phyloP scores from a whole-genome alignment of 495 filamentous ascomycete species.

The Lentithecium fluviatile region DNA sequence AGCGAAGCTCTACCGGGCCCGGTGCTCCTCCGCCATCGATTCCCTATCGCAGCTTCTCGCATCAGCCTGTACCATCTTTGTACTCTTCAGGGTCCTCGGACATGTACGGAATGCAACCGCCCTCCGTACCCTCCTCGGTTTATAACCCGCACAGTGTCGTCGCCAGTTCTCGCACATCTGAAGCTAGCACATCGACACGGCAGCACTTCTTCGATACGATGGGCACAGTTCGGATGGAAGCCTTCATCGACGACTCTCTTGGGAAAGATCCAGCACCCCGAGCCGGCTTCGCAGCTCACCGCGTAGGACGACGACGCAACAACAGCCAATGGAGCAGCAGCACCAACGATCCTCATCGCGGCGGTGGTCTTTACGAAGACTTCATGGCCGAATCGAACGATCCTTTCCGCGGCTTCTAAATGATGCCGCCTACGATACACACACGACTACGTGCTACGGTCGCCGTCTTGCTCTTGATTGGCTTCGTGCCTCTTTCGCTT shows the following conservation, averaged over 20 bases:
- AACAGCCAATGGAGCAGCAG: constrained; percentile 38
- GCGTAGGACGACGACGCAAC: constrained; percentile 31
- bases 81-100: constrained; percentile 38
- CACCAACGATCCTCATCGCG: constrained; percentile 32
- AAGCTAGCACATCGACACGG: constrained; percentile 39
- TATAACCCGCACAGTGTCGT: constrained; percentile 35
- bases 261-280: constrained; percentile 24
- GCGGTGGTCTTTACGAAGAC: constrained; percentile 34
- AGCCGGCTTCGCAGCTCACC: constrained; percentile 2
- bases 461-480: not conserved
- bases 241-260: constrained; percentile 69
- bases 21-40: constrained; percentile 56
- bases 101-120: constrained; percentile 37
- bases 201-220: constrained; percentile 72
- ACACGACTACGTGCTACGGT: constrained; percentile 3
- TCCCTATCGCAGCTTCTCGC: constrained; percentile 74
- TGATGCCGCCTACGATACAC: not conserved
- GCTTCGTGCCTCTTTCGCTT: not conserved
- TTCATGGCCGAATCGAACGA: constrained; percentile 28
- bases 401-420: constrained; percentile 33
- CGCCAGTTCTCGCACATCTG: constrained; percentile 34
- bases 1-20: constrained; percentile 80
- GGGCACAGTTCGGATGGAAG: constrained; percentile 95
- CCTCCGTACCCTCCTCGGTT: constrained; percentile 34
- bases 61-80: constrained; percentile 50